These are phyloP conservation scores for Metschnikowia anglica DNA, from an alignment of 805 yeast genomes.

Conservation along the genomic window DNA sequence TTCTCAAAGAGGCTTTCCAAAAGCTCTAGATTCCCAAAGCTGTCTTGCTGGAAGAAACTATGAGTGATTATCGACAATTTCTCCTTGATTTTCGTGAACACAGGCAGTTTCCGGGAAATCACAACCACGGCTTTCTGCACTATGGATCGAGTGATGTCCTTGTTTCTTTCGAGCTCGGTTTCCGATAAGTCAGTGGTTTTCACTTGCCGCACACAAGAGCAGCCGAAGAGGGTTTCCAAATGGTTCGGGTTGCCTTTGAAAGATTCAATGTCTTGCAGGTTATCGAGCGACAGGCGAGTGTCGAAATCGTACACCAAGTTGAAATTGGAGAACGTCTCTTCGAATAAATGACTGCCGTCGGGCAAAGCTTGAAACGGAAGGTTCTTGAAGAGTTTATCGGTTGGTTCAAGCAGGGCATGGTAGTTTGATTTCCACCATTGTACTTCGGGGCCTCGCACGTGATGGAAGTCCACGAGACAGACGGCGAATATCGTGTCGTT, in stretches of 20 bases:
- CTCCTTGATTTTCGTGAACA: conserved; percentile 84
- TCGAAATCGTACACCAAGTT: conserved; percentile 72
- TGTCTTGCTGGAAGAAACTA: conserved; percentile 78
- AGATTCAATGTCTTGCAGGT: conserved; percentile 34
- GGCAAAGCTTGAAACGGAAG: conserved; percentile 94
- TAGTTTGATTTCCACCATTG: conserved; percentile 76
- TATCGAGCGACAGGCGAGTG: conserved; percentile 45
- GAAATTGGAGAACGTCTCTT: conserved; percentile 90
- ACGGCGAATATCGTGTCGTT: conserved; percentile 68
- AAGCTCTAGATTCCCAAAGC: conserved; percentile 68
- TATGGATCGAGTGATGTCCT: conserved; percentile 76
- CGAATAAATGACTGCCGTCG: conserved; percentile 91
- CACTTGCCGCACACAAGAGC: conserved; percentile 88
- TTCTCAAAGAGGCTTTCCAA: conserved; percentile 71
- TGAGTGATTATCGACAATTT: conserved; percentile 86
- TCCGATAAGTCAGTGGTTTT: conserved; percentile 54
- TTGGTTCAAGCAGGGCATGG: conserved; percentile 29
- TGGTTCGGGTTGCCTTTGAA: conserved; percentile 41
- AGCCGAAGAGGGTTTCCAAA: conserved; percentile 80
- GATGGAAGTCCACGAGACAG: conserved; percentile 91
- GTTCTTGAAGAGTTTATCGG: conserved; percentile 68
- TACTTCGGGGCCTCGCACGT: conserved; percentile 87
- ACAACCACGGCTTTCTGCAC: conserved; percentile 92
- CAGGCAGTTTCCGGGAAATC: conserved; percentile 73
- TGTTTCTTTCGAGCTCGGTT: conserved; percentile 45